Evolutionary conservation across 2,329 filamentous ascomycete species (phyloP).

Genomic region (Exserohilum turcica): DNA sequence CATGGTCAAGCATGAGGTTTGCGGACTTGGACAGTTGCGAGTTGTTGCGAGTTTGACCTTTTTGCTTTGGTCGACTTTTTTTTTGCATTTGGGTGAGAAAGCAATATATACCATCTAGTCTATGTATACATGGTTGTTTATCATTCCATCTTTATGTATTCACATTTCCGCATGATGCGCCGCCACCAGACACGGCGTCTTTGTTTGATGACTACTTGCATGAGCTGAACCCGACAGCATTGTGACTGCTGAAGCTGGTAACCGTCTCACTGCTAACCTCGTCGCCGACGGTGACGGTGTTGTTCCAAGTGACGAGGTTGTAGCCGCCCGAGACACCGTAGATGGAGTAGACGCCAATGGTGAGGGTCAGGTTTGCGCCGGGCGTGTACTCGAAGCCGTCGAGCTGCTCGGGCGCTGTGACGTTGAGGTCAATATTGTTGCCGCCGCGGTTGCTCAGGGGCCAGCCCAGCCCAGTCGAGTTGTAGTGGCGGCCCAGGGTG

Average conservation of each 20-base stretch:
- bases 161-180: no score
- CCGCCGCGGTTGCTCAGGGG: conserved; percentile 27
- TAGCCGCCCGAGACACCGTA: conserved; percentile 28
- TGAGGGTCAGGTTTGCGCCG: conserved; percentile 26
- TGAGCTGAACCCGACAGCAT: no score
- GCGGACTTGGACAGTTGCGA: no score
- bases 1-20: no score
- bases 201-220: no score
- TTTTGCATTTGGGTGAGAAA: background rate
- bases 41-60: no score
- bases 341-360: conserved; percentile 32
- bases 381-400: conserved; percentile 1
- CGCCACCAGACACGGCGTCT: no score
- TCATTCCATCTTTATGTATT: background rate
- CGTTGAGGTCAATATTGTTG: conserved; percentile 30
- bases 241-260: no score
- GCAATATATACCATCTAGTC: background rate
- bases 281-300: conserved; percentile 25
- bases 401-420: conserved; percentile 20
- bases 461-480: conserved; percentile 47
- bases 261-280: conserved; percentile 15
- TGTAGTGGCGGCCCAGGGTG: conserved; percentile 39
- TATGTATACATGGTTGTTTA: background rate
- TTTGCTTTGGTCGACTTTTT: no score
- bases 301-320: conserved; percentile 25